phyloP scores from a whole-genome alignment of 805 yeast genomes.

The Metschnikowia rubicola region DNA sequence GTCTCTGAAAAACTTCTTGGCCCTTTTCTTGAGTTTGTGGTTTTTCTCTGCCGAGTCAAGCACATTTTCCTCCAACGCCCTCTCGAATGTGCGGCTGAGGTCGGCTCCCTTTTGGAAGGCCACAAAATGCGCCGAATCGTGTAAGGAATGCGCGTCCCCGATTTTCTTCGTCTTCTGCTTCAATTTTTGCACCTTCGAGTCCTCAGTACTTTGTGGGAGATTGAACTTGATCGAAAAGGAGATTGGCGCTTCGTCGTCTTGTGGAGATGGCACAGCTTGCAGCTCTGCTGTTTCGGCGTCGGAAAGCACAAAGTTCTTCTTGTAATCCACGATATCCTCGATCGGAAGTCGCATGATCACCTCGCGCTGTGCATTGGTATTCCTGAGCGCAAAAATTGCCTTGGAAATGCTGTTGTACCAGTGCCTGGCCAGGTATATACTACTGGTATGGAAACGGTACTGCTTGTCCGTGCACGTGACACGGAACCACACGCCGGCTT shows the following conservation, averaged over 20 bases:
- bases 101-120: conserved; percentile 52
- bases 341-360: conserved; percentile 78
- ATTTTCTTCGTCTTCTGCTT: conserved; percentile 4
- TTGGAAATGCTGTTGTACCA: conserved; percentile 79
- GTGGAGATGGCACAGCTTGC: neutral
- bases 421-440: conserved; percentile 64
- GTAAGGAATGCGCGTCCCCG: neutral
- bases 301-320: conserved; percentile 50
- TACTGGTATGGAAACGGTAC: conserved; percentile 71
- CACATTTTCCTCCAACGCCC: conserved; percentile 17
- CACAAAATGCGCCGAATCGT: conserved; percentile 48
- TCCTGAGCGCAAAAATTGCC: conserved; percentile 60
- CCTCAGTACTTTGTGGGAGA: conserved; percentile 18
- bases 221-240: conserved; percentile 52
- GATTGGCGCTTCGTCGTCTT: conserved; percentile 28
- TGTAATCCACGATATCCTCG: conserved; percentile 59
- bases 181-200: conserved; percentile 6
- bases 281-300: conserved; percentile 7
- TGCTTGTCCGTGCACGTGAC: conserved; percentile 56
- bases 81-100: conserved; percentile 39
- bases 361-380: conserved; percentile 64
- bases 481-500: conserved; percentile 49
- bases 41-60: neutral
- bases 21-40: neutral
- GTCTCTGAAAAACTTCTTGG: conserved; percentile 10